Percentiles rank a stretch among this genome's conserved stretches.
Conservation (phyloP, 1,139 yeast species). For the Sugiyamaella japonica region DNA sequence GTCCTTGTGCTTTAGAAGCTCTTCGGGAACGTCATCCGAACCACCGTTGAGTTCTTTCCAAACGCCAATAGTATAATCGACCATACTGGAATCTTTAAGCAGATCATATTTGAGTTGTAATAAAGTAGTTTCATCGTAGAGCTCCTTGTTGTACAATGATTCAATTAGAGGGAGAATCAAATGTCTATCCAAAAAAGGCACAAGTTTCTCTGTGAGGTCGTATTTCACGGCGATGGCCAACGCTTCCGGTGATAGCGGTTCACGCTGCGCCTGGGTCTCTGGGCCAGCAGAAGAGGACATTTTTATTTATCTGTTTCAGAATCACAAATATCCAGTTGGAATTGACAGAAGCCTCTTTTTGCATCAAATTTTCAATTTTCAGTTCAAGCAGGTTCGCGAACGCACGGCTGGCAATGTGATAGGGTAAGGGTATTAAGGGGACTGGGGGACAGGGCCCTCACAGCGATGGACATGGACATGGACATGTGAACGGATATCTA, state of each 20-base stretch:
- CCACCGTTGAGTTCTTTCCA: constrained; percentile 45
- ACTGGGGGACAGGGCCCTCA: neutral
- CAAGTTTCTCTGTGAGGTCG: constrained; percentile 53
- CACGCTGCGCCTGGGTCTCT: constrained; percentile 10
- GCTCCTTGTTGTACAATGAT: constrained; percentile 46
- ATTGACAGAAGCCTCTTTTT: neutral
- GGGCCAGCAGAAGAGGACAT: constrained; percentile 8
- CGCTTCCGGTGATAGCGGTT: constrained; percentile 22
- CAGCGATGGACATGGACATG: no score
- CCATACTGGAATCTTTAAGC: constrained; percentile 57
- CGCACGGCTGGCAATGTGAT: neutral
- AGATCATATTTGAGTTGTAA: constrained; percentile 51
- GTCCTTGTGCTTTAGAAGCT: constrained; percentile 44
- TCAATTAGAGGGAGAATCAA: constrained; percentile 55
- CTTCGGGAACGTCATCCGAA: constrained; percentile 42
- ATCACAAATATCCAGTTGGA: neutral
- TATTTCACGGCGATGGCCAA: constrained; percentile 37
- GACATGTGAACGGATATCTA: no score
- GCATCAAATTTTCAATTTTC: neutral
- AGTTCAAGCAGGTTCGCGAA: no score
- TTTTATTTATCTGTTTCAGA: constrained; percentile 1
- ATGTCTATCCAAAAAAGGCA: constrained; percentile 60
- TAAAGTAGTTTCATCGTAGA: constrained; percentile 48
- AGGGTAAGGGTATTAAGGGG: constrained; percentile 8
- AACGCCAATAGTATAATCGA: constrained; percentile 48